Evolutionary conservation across 1,284 basidiomycete genomes (phyloP).

Genomic region (Trichosporon sp.): DNA sequence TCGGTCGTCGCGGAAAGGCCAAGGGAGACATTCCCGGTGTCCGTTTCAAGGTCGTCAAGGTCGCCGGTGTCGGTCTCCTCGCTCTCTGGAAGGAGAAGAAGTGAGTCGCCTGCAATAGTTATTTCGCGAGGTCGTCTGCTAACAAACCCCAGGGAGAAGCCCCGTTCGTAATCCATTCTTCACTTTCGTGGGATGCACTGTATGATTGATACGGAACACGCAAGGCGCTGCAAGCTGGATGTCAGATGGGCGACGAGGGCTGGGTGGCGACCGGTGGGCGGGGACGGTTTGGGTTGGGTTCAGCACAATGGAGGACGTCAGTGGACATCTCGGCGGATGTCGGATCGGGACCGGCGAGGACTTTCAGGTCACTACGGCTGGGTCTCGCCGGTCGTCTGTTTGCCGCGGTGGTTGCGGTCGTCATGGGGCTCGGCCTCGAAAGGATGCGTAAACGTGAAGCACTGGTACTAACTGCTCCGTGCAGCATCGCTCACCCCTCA

Average conservation of each 20-base stretch:
- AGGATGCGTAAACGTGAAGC: too few relatives aligned
- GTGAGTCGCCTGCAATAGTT: slow-evolving; percentile 52
- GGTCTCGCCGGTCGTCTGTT: not conserved
- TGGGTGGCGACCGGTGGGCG: not conserved
- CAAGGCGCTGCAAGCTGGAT: not conserved
- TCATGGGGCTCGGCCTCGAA: not conserved
- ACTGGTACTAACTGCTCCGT: too few relatives aligned
- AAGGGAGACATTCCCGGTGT: slow-evolving; percentile 60
- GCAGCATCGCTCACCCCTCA: too few relatives aligned
- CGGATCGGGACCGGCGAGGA: not conserved
- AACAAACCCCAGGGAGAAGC: slow-evolving; percentile 65
- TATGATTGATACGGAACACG: slow-evolving; percentile 20
- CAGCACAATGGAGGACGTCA: not conserved
- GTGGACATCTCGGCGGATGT: not conserved
- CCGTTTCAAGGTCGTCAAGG: slow-evolving; percentile 99
- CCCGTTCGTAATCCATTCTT: slow-evolving; percentile 64
- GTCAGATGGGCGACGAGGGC: not conserved
- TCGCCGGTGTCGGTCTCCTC: slow-evolving; percentile 96
- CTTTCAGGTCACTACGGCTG: not conserved
- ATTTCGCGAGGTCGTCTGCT: not conserved
- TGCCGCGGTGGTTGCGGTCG: not conserved
- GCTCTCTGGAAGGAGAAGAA: slow-evolving; percentile 99
- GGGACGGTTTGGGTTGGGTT: not conserved
- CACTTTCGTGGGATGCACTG: slow-evolving; percentile 24
- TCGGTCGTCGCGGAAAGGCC: slow-evolving; percentile 97